Percentiles rank a stretch among this genome's conserved stretches.
phyloP scores from a whole-genome alignment of 106 monocot species.

The Xerophyta viscosa region DNA sequence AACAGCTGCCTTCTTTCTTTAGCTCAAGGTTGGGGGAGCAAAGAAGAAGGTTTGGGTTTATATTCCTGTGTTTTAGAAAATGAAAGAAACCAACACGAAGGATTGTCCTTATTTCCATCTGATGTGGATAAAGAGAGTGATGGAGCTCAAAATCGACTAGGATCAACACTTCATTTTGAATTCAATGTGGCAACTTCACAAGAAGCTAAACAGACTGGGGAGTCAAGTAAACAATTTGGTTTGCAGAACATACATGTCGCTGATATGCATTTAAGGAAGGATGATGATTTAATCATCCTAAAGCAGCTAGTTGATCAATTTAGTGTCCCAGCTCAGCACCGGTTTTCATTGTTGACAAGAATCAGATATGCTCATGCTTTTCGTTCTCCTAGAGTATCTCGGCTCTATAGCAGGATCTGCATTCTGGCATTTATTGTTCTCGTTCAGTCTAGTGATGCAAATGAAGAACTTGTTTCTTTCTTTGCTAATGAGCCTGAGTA shows the following conservation, averaged over 20 bases:
- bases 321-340: slow-evolving; percentile 75
- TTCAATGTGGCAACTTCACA: slow-evolving; percentile 35
- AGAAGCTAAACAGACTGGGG: slow-evolving; percentile 13
- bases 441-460: slow-evolving; percentile 94
- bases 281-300: slow-evolving; percentile 76
- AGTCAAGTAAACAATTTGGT: slow-evolving; percentile 27
- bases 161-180: slow-evolving; percentile 96
- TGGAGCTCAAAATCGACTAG: slow-evolving; percentile 54
- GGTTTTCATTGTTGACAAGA: slow-evolving; percentile 90
- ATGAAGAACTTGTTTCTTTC: slow-evolving; percentile 90
- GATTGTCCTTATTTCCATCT: slow-evolving; percentile 69
- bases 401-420: slow-evolving; percentile 75
- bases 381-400: slow-evolving; percentile 49
- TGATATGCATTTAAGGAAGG: slow-evolving; percentile 80
- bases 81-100: slow-evolving; percentile 68
- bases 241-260: slow-evolving; percentile 71
- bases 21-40: slow-evolving; percentile 99
- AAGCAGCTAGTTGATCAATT: slow-evolving; percentile 80
- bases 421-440: slow-evolving; percentile 90
- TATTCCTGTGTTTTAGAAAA: slow-evolving; percentile 84
- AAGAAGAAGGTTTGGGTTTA: slow-evolving; percentile 98
- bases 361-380: slow-evolving; percentile 94
- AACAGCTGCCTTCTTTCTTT: slow-evolving; percentile 81
- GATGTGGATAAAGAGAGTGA: slow-evolving; percentile 54
- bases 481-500: slow-evolving; percentile 99